These are phyloP conservation scores for Gamarada debralockiae DNA, from an alignment of 495 filamentous ascomycete species.

Conservation along the genomic window DNA sequence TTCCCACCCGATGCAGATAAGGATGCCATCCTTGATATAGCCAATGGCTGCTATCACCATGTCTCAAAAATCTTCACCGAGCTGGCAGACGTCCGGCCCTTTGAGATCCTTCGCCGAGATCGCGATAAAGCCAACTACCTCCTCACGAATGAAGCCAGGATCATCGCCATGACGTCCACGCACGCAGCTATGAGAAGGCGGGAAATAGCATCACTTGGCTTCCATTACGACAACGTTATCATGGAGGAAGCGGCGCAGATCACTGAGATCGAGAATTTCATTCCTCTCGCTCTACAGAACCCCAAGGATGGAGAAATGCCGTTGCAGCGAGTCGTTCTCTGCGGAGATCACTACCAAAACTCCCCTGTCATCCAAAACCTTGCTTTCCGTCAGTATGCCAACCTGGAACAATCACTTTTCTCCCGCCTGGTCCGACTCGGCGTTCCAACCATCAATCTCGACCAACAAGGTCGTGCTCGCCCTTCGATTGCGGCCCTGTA, in stretches of 20 bases:
- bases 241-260: constrained; percentile 99
- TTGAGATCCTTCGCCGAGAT: constrained; percentile 85
- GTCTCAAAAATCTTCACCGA: constrained; percentile 90
- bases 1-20: constrained; percentile 62
- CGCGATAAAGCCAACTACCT: constrained; percentile 95
- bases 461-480: constrained; percentile 87
- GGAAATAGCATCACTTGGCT: constrained; percentile 87
- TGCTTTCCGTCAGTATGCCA: constrained; percentile 93
- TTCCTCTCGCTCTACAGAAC: constrained; percentile 86
- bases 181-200: constrained; percentile 96
- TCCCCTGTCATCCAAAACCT: constrained; percentile 93
- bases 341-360: constrained; percentile 95
- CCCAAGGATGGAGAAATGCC: constrained; percentile 67
- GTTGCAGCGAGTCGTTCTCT: constrained; percentile 84
- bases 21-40: constrained; percentile 71
- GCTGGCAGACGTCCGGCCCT: constrained; percentile 88
- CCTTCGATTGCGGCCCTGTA: constrained; percentile 86
- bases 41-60: constrained; percentile 84
- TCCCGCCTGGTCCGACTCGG: constrained; percentile 84
- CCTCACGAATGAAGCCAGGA: constrained; percentile 87
- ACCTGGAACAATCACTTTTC: constrained; percentile 94
- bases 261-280: constrained; percentile 96
- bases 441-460: constrained; percentile 83
- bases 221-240: constrained; percentile 95
- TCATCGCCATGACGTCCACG: constrained; percentile 97